These are phyloP conservation scores for Curvularia sp. DNA, from an alignment of 2,329 filamentous ascomycete species.

Conservation along the genomic window DNA sequence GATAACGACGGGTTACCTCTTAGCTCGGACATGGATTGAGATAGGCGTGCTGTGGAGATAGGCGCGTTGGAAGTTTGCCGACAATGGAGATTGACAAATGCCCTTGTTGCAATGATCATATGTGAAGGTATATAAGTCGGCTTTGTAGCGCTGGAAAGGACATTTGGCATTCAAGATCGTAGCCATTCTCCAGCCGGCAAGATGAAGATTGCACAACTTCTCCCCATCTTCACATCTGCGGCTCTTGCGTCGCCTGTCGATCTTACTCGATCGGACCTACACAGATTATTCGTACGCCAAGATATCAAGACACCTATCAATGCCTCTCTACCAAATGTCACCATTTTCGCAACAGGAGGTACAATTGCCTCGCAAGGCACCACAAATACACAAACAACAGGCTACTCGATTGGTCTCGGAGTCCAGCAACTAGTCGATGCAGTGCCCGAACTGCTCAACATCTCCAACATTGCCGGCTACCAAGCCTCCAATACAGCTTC, in stretches of 20 bases:
- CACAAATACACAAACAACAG: slow-evolving; percentile 60
- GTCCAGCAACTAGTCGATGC: slow-evolving; percentile 61
- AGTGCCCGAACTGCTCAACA: slow-evolving; percentile 62
- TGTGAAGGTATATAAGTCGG: slow-evolving; percentile 9
- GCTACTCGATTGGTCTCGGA: slow-evolving; percentile 61
- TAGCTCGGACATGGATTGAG: slow-evolving; percentile 11
- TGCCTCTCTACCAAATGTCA: slow-evolving; percentile 61
- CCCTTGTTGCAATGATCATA: background rate
- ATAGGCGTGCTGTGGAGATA: slow-evolving; percentile 20
- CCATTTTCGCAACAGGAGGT: slow-evolving; percentile 64
- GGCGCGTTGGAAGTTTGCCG: slow-evolving; percentile 5
- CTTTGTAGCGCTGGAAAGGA: background rate
- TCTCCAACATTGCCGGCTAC: slow-evolving; percentile 62
- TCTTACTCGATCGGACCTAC: slow-evolving; percentile 20
- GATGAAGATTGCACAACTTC: slow-evolving; percentile 33
- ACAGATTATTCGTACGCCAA: slow-evolving; percentile 38
- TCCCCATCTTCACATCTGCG: slow-evolving; percentile 30
- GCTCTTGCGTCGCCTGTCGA: slow-evolving; percentile 34
- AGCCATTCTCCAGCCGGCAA: slow-evolving; percentile 7
- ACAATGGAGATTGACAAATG: slow-evolving; percentile 7
- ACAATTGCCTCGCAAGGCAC: slow-evolving; percentile 64
- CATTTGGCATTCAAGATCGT: background rate
- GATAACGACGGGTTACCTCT: slow-evolving; percentile 4
- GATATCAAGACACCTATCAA: slow-evolving; percentile 49
- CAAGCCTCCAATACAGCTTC: slow-evolving; percentile 49